These are phyloP conservation scores for Chaetomiaceae sp. DNA, from an alignment of 2,329 filamentous ascomycete genomes.

Conservation along the genomic window DNA sequence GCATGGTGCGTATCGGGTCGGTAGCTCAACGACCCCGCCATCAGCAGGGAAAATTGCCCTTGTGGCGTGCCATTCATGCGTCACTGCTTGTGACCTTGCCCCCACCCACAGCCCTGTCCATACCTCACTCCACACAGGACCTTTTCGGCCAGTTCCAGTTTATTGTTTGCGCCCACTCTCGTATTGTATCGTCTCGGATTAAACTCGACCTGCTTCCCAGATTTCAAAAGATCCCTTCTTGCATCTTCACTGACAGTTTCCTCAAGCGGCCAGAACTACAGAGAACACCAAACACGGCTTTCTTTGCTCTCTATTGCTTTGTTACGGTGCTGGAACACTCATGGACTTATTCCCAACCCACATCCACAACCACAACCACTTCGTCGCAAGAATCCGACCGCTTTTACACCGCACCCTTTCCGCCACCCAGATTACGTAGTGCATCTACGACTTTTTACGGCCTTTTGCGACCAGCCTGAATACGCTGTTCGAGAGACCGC, in stretches of 20 bases:
- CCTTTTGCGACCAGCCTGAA: too few relatives aligned
- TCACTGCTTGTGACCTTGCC: conserved; percentile 1
- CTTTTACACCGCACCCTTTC: conserved; percentile 9
- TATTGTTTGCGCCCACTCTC: background rate
- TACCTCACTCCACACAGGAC: too few relatives aligned
- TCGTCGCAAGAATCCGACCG: conserved; percentile 9
- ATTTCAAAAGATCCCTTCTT: background rate
- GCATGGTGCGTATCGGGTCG: background rate
- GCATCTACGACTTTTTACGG: background rate
- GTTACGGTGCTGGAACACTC: conserved; percentile 15
- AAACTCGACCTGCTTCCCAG: background rate
- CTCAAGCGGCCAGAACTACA: background rate
- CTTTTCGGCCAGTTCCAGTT: too few relatives aligned
- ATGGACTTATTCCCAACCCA: conserved; percentile 27
- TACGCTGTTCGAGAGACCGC: too few relatives aligned
- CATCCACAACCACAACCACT: conserved; percentile 11
- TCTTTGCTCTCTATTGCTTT: background rate
- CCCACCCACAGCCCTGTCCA: background rate
- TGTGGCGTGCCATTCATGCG: conserved; percentile 10
- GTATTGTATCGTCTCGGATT: too few relatives aligned
- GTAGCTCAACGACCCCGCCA: background rate
- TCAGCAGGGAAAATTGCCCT: conserved; percentile 12
- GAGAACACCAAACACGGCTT: background rate
- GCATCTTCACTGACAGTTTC: background rate
- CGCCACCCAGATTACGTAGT: conserved; percentile 18